Conservation (phyloP, 805 yeast genomes). For the Metschnikowia kunwiensis region DNA sequence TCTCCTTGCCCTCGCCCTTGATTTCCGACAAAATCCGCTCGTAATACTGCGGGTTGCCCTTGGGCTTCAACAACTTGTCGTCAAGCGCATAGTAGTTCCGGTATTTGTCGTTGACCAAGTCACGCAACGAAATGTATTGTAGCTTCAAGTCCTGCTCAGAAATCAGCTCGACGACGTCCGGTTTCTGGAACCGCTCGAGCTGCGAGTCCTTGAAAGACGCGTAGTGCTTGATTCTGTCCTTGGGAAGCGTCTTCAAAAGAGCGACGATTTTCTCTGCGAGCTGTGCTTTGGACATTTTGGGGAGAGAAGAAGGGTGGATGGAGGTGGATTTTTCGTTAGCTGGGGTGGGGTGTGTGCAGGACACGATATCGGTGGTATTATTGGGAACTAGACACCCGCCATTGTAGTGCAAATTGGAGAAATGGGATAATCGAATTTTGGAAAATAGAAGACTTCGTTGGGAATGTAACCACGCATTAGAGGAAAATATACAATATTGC, state of each 20-base stretch:
- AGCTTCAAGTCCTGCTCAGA: constrained; percentile 52
- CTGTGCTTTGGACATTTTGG: constrained; percentile 34
- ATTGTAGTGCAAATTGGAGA: too few relatives aligned
- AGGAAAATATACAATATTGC: too few relatives aligned
- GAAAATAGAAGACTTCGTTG: too few relatives aligned
- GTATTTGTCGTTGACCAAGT: constrained; percentile 58
- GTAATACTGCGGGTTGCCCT: constrained; percentile 81
- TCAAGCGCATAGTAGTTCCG: constrained; percentile 60
- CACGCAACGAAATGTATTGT: constrained; percentile 59
- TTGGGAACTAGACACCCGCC: too few relatives aligned
- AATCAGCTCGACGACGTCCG: constrained; percentile 35
- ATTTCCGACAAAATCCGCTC: constrained; percentile 67
- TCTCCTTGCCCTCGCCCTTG: constrained; percentile 67
- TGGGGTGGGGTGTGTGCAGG: too few relatives aligned
- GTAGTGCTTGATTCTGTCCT: constrained; percentile 64
- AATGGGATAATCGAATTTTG: too few relatives aligned
- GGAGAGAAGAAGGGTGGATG: too few relatives aligned
- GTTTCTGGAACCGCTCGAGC: constrained; percentile 39
- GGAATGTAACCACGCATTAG: too few relatives aligned
- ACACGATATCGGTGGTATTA: too few relatives aligned
- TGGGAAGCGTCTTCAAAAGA: constrained; percentile 60
- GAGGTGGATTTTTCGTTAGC: too few relatives aligned
- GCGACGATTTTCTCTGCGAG: constrained; percentile 56
- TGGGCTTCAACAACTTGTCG: constrained; percentile 69
- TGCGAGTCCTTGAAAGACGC: constrained; percentile 70